Base-by-base conservation (phyloP, 108 stramenopile species). In the Poteriospumella lacustris region DNA sequence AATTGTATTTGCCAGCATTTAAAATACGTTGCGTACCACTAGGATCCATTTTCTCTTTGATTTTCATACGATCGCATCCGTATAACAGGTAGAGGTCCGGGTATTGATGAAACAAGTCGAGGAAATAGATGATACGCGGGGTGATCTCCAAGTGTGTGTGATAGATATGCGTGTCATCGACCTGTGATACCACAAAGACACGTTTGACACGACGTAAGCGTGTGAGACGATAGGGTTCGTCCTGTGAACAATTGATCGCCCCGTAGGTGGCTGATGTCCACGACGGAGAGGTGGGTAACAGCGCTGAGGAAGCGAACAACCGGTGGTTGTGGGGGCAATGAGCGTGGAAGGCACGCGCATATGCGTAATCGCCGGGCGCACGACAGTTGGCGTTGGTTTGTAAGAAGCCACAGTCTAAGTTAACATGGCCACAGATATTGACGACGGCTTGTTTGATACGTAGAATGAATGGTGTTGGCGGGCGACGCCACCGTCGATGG, bases 131-230 rank as follows among this genome's bases (percentile, higher is more conserved):
- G 19, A 9, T 15, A 9, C 3, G 12, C 28, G 28, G 60, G 33
- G 9, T 34, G 33, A 12, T 24, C 28, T 34, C 60, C 31, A 64
- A 5, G 60, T 64, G 60, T 5, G 36, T 64, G 36, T 64, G 60
- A 24, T 64, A 64, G 60, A 24, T 33, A 24, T 64, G 36, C 5
- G 60, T 64, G 31, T 64, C 60, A 64, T 64, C 60, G 36, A 33
- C 24, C 31, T 64, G 33, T 31, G 60, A 26, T 34, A 64, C 24
- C 9, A 64, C 60, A 64, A 64, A 64, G 9, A 64, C 60, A 31
- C 31, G 15, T 19, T 56, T 24, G 52, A 56, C 15, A 56, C 15
- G 24, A 56, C 52, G 15, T 19, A 56, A 15, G 15, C 19, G 15
- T 56, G 52, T 24, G 15, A 56, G 24, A 56, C 52, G 15, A 19